Evolutionary conservation across 345 rosid genomes (phyloP), one percentile per base, ranked within the genome.

Genomic region (Eutrema heterophyllum): DNA sequence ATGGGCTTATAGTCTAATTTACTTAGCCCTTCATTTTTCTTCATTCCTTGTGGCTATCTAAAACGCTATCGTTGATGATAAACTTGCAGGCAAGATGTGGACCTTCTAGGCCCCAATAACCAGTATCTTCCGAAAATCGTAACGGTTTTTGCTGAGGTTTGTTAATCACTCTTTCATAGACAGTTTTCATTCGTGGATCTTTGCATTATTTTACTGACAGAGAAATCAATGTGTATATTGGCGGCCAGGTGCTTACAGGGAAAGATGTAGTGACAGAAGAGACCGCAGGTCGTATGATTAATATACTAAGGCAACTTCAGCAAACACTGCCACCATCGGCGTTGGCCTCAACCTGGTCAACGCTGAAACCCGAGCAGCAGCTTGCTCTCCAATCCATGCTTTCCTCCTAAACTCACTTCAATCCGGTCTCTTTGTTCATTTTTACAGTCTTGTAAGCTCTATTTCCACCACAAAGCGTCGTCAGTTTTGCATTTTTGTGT

Each of bases 301-400:
- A 80, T 77, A 80, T 96, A 72, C 83, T 96, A 72, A 87, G 92
- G 79, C 96, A 92, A 80, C 97, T 96, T 55, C 97, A 90, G 81
- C 94, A 88, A 81, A 92, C 98, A 5, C 78, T 96, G 62, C 99
- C 99, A 27, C 95, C 97, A 3, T 77, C 90, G n/a, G 86, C 95
- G 18, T 80, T 92, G 84, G 97, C 97, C 44, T 87, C 95, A 13
- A 90, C 98, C 33, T 88, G 91, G 97, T 88, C 98, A 52, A 71
- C 92, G 51, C 77, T 96, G 84, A 93, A 89, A 74, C 99, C 99
- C 2, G 97, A 96, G 76, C 99, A 96, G 56, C 98, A 90, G 82
- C 84, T 90, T 45, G 92, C 96, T 1, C 80, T 96, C 78, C 99
- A 96, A 74, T 79, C 99, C 59, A 87, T 92, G 83, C 99, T 96